These are phyloP conservation scores for Paecilomyces sp. DNA, from an alignment of 2,329 filamentous ascomycete species.

Conservation along the genomic window DNA sequence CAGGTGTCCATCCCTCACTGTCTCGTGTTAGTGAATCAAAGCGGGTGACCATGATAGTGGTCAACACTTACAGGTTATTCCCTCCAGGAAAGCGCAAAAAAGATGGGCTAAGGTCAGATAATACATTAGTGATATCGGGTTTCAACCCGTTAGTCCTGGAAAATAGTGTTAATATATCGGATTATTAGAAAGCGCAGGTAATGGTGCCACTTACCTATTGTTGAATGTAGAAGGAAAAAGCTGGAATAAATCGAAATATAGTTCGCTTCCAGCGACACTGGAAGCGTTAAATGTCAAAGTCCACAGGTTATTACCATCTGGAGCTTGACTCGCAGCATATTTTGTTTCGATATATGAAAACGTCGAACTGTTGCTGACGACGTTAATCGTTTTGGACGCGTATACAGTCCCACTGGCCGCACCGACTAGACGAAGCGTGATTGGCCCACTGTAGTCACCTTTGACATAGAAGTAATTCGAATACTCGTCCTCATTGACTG, in stretches of 20 bases:
- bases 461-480: conserved; percentile 45
- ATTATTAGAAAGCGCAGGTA: conserved; percentile 15
- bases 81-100: conserved; percentile 48
- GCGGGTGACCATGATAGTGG: background rate
- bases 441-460: conserved; percentile 25
- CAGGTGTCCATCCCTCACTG: conserved; percentile 29
- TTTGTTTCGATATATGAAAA: conserved; percentile 23
- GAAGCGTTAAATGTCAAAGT: conserved; percentile 43
- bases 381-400: conserved; percentile 31
- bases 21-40: background rate
- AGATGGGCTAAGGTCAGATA: conserved; percentile 34
- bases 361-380: conserved; percentile 12
- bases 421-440: conserved; percentile 32
- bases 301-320: conserved; percentile 44
- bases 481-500: conserved; percentile 42
- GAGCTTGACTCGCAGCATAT: conserved; percentile 11
- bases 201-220: conserved; percentile 23
- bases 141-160: conserved; percentile 40
- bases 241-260: conserved; percentile 48
- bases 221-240: conserved; percentile 51
- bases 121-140: conserved; percentile 38
- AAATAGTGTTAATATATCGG: background rate
- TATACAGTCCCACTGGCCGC: conserved; percentile 32
- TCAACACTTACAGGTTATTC: conserved; percentile 33
- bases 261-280: conserved; percentile 29